Evolutionary conservation across 2,329 filamentous ascomycete species (phyloP), one percentile per base, ranked within the genome.

Genomic region (Arthrobotrys megalospora): DNA sequence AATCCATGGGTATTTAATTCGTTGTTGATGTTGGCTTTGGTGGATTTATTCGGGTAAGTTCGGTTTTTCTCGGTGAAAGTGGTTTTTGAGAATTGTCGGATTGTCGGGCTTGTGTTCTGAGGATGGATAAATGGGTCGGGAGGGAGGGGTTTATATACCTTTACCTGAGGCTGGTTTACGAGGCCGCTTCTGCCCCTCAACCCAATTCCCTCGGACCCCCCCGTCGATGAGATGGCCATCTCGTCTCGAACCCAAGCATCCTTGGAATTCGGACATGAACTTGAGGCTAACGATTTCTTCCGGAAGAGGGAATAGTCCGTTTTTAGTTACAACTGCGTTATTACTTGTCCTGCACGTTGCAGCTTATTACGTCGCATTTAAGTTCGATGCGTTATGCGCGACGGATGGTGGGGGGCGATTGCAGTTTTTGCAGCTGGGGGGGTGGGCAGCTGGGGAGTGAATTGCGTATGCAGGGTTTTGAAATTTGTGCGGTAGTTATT

Each of bases 1-100:
- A 79, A 79, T 60, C 62, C 76, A 6, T 72, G 67, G 67, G 63
- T 79, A 16, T 79, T 79, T 14, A 79, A 77, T 48, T 79, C 76
- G 10, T 28, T 79, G 16, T 47, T 79, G 62, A 21, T 79, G 52
- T 11, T 79, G 19, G 76, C 76, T 7, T 52, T 79, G n/a, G 45
- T 66, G 10, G 76, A 79, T 65, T 65, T 79, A 55, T 72, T 79
- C 28, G 68, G 76, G 76, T 79, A 69, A 24, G 68, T 60, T 28
- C 4, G 1, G 5, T 34, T 64, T 21, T 28, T 36, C 16, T 38
- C 6, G 21, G 7, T 32, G 28, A 28, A 28, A 28, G 24, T 5
- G 24, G 24, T 2, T 28, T 28, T 28, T 28, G 24, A 28, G 5
- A 28, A 28, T 28, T 2, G 24, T 2, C 24, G 24, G 24, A n/a